Evolutionary conservation across 2,329 filamentous ascomycete species (phyloP), one percentile per base, ranked within the genome.

Genomic region (Cercospora brassicicola): DNA sequence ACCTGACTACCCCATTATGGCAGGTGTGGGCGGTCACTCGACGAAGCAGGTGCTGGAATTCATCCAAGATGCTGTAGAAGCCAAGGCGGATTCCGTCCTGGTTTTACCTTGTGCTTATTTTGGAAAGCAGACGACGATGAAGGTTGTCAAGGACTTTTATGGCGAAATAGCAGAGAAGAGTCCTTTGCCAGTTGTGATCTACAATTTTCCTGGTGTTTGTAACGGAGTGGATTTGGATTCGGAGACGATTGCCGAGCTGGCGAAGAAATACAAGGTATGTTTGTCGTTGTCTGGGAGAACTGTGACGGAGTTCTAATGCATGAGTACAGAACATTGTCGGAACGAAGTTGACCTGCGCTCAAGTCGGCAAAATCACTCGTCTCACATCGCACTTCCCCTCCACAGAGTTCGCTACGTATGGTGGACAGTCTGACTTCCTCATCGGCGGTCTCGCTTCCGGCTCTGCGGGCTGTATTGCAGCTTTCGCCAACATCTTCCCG

Each of bases 371-470:
- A 79, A 85, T 92, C 59, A 87, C 88, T 3, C 83, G 90, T 8
- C 83, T 93, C 3, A 82, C 84, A 0, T 82, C 84, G 1, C 78
- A 80, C 26, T 80, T 85, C 67, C 78, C 83, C 0, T 78, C 84
- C 0, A 82, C 85, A 2, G 78, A 83, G 10, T 93, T 93, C 75
- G 86, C 89, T 1, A 86, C 88, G 0, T 92, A 88, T 73, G 90
- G 89, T 0, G 91, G 91, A 0, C 90, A 93, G 79, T 88, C 87
- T 1, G 91, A 93, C 74, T 93, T 91, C 77, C 78, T 93, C 48
- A 80, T 88, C 30, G 85, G 83, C 1, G 86, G 85, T 0, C 72
- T 89, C 13, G 81, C 82, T 1, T 81, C 83, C 2, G 86, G 87
- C 0, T 82, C 81, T 20, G 82, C 83, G 0, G 86, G 86, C 0